Evolutionary conservation across 345 rosid genomes (phyloP).

Genomic region (Clarkia xantiana): DNA sequence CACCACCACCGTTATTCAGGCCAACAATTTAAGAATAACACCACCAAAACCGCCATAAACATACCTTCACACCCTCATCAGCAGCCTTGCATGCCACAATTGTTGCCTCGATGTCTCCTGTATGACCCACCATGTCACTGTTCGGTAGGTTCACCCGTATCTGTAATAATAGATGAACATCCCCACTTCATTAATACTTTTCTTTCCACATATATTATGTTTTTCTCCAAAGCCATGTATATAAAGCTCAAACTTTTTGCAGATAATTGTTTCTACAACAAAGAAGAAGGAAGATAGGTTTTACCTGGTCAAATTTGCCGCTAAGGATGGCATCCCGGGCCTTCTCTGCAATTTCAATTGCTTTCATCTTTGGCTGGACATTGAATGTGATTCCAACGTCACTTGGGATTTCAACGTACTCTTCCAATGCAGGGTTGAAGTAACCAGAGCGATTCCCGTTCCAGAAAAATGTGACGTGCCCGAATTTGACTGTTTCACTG

Average conservation of each 20-base stretch:
- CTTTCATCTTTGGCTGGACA: slow-evolving; percentile 91
- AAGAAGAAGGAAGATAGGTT: too few relatives aligned
- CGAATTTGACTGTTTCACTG: slow-evolving; percentile 95
- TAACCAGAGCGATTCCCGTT: slow-evolving; percentile 94
- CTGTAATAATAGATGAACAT: slow-evolving; percentile 15
- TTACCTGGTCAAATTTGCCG: slow-evolving; percentile 75
- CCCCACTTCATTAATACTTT: not conserved
- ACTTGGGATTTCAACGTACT: slow-evolving; percentile 91
- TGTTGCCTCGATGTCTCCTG: slow-evolving; percentile 81
- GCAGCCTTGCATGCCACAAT: slow-evolving; percentile 84
- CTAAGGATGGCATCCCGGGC: slow-evolving; percentile 82
- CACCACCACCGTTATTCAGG: not conserved
- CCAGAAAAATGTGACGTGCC: slow-evolving; percentile 97
- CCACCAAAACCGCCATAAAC: too few relatives aligned
- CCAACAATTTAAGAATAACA: not conserved
- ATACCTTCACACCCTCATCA: slow-evolving; percentile 82
- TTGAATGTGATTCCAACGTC: slow-evolving; percentile 87
- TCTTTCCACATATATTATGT: not conserved
- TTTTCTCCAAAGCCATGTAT: not conserved
- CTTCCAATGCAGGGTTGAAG: slow-evolving; percentile 58
- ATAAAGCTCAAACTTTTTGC: not conserved
- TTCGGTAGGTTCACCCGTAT: slow-evolving; percentile 86
- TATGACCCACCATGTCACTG: slow-evolving; percentile 97
- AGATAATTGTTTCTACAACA: too few relatives aligned
- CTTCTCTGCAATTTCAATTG: slow-evolving; percentile 71